Evolutionary conservation across 345 rosid genomes (phyloP), one percentile per base, ranked within the genome.

Genomic region (Aurinia saxatilis): DNA sequence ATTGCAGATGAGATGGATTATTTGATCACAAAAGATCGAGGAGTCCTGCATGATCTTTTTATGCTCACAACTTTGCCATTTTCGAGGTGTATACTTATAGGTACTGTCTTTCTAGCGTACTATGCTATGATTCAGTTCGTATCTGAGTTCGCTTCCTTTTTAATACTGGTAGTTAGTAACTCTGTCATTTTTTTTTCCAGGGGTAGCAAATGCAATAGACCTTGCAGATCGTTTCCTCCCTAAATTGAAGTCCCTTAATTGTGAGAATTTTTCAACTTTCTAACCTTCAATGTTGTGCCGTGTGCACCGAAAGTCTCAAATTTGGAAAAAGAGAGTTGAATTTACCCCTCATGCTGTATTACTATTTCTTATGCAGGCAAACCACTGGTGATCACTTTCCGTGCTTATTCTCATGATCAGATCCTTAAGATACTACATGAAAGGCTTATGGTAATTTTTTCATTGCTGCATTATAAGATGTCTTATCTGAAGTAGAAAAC

Each of bases 1-100:
- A 75, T 88, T 68, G 92, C 82, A 4, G 98, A 88, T 74, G 98
- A 88, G 79, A 65, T 91, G 82, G 98, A 91, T 75, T 88, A 83
- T 73, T 63, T 91, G 74, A 84, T 91, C 16, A 88, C 95, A 9
- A 83, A 60, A 71, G 98, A 88, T 67, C 71, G 83, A 12, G 87
- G 82, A 42, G 91, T 89, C 45, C 87, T 89, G 36, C 85, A 89
- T 65, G 95, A 92, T 72, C 86, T 92, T 50, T 92, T 92, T 75
- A 81, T 86, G 95, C 87, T 92, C 19, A 84, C 98, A 67, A 81
- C 93, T 59, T 78, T 84, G 44, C 91, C 93, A 7, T 82, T 77
- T 67, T 86, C 95, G 35, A 75, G 78, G 68, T 84, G 83, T 73
- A 77, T 92, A 77, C 75, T 92, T 59, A 82, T 92, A 79, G 98